Conservation (phyloP, 768 basidiomycete genomes). For the Tephrocybe sp. region DNA sequence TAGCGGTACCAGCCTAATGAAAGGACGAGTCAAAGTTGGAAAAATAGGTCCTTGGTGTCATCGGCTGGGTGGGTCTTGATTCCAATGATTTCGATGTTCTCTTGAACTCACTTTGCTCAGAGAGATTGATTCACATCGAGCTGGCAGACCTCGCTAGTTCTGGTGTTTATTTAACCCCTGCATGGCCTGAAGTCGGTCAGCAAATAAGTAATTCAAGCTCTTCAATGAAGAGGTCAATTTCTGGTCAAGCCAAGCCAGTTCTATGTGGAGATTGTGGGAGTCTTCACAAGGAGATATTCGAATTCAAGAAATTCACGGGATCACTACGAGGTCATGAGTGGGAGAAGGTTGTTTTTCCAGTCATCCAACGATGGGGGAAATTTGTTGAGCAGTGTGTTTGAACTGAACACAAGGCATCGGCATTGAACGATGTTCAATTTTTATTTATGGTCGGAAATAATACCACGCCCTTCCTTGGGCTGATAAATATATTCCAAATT, state of each 20-base stretch:
- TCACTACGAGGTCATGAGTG: constrained; percentile 65
- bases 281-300: constrained; percentile 77
- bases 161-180: constrained; percentile 55
- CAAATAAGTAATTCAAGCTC: constrained; percentile 15
- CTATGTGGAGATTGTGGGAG: constrained; percentile 46
- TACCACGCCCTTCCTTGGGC: too few species aligned
- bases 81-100: not conserved
- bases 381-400: constrained; percentile 52
- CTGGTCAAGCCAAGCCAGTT: constrained; percentile 16
- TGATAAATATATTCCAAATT: too few species aligned
- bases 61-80: constrained; percentile 44
- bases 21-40: constrained; percentile 62
- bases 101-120: constrained; percentile 26
- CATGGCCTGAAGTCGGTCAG: constrained; percentile 37
- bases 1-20: constrained; percentile 50
- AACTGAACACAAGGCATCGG: too few species aligned
- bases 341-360: constrained; percentile 69
- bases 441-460: too few species aligned
- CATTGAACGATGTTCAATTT: too few species aligned
- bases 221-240: constrained; percentile 18
- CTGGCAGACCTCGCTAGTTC: constrained; percentile 65
- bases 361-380: constrained; percentile 74
- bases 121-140: constrained; percentile 79
- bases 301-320: constrained; percentile 60
- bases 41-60: constrained; percentile 65